Evolutionary conservation across 176 grass and related monocot species (phyloP), one percentile per base, ranked within the genome.

Genomic region (Carex kokanica): DNA sequence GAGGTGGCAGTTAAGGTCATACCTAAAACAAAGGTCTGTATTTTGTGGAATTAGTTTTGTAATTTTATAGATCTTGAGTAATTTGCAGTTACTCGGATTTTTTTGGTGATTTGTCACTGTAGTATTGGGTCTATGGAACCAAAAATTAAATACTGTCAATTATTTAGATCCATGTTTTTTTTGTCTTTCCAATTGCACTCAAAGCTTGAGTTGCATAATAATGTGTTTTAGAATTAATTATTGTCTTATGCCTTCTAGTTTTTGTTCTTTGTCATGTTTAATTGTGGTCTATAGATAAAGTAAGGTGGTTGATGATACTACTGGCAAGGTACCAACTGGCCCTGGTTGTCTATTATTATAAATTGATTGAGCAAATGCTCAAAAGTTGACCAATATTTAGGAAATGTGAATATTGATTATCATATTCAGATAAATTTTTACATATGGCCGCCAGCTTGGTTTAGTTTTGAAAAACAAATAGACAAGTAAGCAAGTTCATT

Each of bases 1-100:
- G 91, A 99, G 77, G 97, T 99, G 75, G 97, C 97, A 40, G 88
- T 99, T 86, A 99, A 99, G 85, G 93, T 99, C 88, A 96, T 96
- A 80, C 93, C 97, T 27, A 99, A 99, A 86, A 59, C 89, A 61
- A 99, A 99, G 97, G 97, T 99, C 77, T 34, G 90, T 84, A 9
- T 56, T 81, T 57, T 72, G 9, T 81, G 32, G 1, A 62, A 62
- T 58, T 80, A 40, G 45, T 81, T 21, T 63, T 81, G 78, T 81
- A 81, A 63, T 81, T 63, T 47, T 81, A 25, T 43, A 63, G 78
- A 81, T 81, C 78, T 81, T 16, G 34, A 45, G 36, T 41, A 63
- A 81, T 61, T 61, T 51, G 9, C 27, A 56, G 14, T 56, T 78
- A 78, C 51, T 29, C 4, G 51, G 49, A 52, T 56, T 4, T 31